Percentiles rank a stretch among this genome's conserved stretches.
Evolutionary conservation across 176 grass and related monocot genomes (phyloP).

Genomic region (Zoysia pacifica): DNA sequence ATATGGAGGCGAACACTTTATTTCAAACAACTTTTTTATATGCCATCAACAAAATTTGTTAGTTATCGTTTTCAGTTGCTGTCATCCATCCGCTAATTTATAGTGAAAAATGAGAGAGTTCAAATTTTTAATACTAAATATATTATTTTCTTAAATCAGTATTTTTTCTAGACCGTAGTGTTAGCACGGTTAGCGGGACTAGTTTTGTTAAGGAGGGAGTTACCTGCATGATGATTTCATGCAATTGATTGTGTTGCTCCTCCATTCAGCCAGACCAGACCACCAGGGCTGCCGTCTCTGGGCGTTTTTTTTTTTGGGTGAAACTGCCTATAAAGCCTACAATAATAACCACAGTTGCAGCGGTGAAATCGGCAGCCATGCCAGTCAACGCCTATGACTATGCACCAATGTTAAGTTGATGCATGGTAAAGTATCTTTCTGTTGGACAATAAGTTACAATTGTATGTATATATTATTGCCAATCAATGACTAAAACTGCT

Average conservation of each 20-base stretch:
- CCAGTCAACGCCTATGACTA: background rate
- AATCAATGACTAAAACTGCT: background rate
- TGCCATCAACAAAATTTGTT: too few relatives aligned
- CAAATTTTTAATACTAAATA: too few relatives aligned
- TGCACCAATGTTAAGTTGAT: background rate
- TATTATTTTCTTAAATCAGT: too few relatives aligned
- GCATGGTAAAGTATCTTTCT: background rate
- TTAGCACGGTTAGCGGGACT: too few relatives aligned
- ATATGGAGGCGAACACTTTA: too few relatives aligned
- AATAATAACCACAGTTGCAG: background rate
- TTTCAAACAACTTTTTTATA: too few relatives aligned
- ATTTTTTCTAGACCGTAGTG: too few relatives aligned
- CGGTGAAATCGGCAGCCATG: background rate
- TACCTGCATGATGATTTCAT: background rate
- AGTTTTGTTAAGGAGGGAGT: background rate
- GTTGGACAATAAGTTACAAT: background rate
- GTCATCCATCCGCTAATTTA: too few relatives aligned
- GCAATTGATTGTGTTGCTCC: background rate
- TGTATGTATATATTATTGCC: constrained; percentile 2
- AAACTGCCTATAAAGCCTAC: background rate
- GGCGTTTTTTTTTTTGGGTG: background rate
- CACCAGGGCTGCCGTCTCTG: background rate
- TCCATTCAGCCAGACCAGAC: background rate
- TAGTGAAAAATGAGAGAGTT: too few relatives aligned
- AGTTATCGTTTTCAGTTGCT: too few relatives aligned